Evolutionary conservation across 2,329 filamentous ascomycete genomes (phyloP), one percentile per base, ranked within the genome.

Genomic region (Macroventuria anomochaeta): DNA sequence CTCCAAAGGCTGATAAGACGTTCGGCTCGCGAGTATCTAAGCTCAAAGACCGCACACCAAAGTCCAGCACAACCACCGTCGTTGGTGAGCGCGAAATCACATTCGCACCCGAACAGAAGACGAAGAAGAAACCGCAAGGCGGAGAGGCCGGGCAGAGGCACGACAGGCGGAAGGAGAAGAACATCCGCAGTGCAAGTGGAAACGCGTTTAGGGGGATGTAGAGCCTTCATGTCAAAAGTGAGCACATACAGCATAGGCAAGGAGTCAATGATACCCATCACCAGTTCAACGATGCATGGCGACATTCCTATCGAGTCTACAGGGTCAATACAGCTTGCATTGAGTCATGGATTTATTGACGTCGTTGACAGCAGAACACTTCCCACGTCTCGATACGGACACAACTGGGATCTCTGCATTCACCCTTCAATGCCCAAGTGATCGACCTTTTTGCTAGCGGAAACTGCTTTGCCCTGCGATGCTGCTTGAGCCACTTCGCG

Each of bases 161-260:
- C 28, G 69, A 71, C 48, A 59, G 71, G 71, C 77, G 77, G 62
- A 79, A 78, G 59, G 76, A 79, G 55, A 79, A 79, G 52, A 77
- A 79, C 23, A 84, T 89, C 65, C 80, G 89, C 65, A 92, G 88
- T 74, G 90, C 90, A 43, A 91, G 88, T 75, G 83, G 82, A 46
- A 93, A 93, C 75, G 86, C 86, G 33, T 90, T 92, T 73, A 83
- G 88, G 71, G 83, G 80, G 68, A 81, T 90, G 79, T 88, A 69
- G 18, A 21, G 15, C 3, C 2, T 17, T 20, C 5, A 12, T 7
- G 33, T 21, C 2, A n/a, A 12, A 31, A 21, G 13, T 4, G 26
- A 34, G 26, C 15, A 33, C 5, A 40, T 15, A 15, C 28, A 28
- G 37, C n/a, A 40, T 17, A 11, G 33, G n/a, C n/a, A 20, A 20